Evolutionary conservation across 2,329 filamentous ascomycete species (phyloP).

Genomic region (Neofusicoccum sp.): DNA sequence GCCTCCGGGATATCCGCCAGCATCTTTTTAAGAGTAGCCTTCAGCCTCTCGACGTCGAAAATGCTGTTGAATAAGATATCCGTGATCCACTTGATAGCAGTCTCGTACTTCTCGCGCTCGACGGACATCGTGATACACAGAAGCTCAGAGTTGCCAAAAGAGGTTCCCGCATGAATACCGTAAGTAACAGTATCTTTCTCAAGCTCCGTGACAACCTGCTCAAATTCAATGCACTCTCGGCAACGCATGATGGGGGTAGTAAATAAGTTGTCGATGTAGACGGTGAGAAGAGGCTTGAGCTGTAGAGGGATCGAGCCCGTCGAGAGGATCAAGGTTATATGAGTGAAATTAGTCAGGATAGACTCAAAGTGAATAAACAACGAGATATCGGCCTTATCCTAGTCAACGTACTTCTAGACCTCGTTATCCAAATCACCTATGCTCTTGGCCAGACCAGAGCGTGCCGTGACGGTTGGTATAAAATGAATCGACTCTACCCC

Average conservation of each 20-base stretch:
- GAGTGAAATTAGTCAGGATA: slow-evolving; percentile 89
- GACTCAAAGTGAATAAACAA: slow-evolving; percentile 97
- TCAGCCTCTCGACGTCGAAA: slow-evolving; percentile 71
- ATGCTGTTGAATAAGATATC: slow-evolving; percentile 86
- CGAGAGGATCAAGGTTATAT: slow-evolving; percentile 78
- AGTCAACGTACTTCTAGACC: slow-evolving; percentile 76
- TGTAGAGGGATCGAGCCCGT: slow-evolving; percentile 77
- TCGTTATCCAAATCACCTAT: slow-evolving; percentile 68
- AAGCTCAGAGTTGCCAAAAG: slow-evolving; percentile 78
- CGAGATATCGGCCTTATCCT: slow-evolving; percentile 64
- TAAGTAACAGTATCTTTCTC: slow-evolving; percentile 92
- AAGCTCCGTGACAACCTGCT: slow-evolving; percentile 87
- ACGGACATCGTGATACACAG: slow-evolving; percentile 81
- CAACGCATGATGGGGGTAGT: slow-evolving; percentile 81
- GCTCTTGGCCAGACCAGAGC: slow-evolving; percentile 74
- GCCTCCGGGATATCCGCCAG: slow-evolving; percentile 89
- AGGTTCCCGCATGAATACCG: slow-evolving; percentile 66
- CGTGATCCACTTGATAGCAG: slow-evolving; percentile 79
- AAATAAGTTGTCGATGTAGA: slow-evolving; percentile 94
- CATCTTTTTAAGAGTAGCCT: slow-evolving; percentile 72
- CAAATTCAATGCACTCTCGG: slow-evolving; percentile 79
- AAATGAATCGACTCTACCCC: slow-evolving; percentile 92
- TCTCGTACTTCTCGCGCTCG: slow-evolving; percentile 84
- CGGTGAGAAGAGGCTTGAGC: slow-evolving; percentile 77
- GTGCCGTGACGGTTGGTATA: slow-evolving; percentile 84